phyloP scores from a whole-genome alignment of 306 rosid species.

The Gillenia trifoliata region DNA sequence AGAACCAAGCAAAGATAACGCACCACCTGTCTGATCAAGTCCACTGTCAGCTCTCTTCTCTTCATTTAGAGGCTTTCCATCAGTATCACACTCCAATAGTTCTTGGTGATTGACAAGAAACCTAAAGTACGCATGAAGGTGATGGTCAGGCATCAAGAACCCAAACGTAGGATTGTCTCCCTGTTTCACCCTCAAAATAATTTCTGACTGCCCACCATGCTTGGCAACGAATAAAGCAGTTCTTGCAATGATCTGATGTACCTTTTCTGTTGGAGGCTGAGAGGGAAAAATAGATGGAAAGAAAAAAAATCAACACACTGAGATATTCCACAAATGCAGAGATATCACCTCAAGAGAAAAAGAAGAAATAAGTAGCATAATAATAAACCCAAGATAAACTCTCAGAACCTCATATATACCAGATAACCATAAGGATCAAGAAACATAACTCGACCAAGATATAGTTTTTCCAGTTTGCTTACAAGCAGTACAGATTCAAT shows the following conservation, averaged over 20 bases:
- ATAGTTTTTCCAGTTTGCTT: conserved; percentile 52
- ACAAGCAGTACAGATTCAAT: conserved; percentile 51
- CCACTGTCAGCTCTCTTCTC: conserved; percentile 38
- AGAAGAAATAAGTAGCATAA: neutral
- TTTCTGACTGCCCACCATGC: conserved; percentile 83
- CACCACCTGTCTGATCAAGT: conserved; percentile 60
- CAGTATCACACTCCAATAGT: conserved; percentile 41
- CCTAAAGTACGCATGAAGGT: conserved; percentile 73
- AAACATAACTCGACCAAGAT: conserved; percentile 55
- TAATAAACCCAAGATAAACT: conserved; percentile 21
- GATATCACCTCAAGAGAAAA: conserved; percentile 16
- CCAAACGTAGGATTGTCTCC: conserved; percentile 91
- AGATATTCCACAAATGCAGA: conserved; percentile 18
- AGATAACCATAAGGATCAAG: conserved; percentile 57
- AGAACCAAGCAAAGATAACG: conserved; percentile 86
- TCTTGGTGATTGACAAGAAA: conserved; percentile 75
- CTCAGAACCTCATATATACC: conserved; percentile 31
- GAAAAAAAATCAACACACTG: conserved; percentile 19
- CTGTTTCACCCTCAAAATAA: conserved; percentile 83
- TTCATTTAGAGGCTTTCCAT: conserved; percentile 32
- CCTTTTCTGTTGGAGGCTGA: conserved; percentile 83
- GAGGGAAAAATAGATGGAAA: conserved; percentile 26
- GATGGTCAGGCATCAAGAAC: conserved; percentile 84
- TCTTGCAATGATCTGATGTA: conserved; percentile 82
- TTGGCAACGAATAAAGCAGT: conserved; percentile 70